Percentiles rank a stretch among this genome's conserved stretches.
Evolutionary conservation across 805 yeast genomes (phyloP).

Genomic region (Kuraishia borneana): DNA sequence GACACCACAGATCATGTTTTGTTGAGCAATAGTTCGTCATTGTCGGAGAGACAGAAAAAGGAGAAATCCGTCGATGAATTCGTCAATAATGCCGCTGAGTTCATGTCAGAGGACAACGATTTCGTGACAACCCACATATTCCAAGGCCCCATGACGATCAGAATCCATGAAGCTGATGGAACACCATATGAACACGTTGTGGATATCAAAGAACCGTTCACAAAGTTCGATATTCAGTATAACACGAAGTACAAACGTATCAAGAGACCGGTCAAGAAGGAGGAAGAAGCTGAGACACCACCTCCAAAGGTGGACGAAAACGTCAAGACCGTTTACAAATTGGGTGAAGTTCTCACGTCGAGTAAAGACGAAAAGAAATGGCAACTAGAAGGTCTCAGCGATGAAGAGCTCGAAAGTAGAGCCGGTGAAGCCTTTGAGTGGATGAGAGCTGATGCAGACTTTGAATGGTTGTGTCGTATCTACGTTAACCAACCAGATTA

Average conservation of each 20-base stretch:
- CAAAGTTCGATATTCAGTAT: slow-evolving; percentile 87
- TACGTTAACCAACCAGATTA: slow-evolving; percentile 84
- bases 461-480: slow-evolving; percentile 87
- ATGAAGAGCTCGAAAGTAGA: slow-evolving; percentile 57
- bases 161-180: slow-evolving; percentile 97
- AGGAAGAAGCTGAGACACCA: slow-evolving; percentile 18
- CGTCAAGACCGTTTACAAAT: slow-evolving; percentile 24
- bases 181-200: slow-evolving; percentile 98
- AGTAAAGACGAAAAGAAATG: slow-evolving; percentile 56
- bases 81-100: slow-evolving; percentile 35
- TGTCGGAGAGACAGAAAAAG: not conserved
- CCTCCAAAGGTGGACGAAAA: slow-evolving; percentile 14
- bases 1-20: not conserved
- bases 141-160: slow-evolving; percentile 91
- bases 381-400: slow-evolving; percentile 61
- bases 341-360: slow-evolving; percentile 69
- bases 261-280: slow-evolving; percentile 51
- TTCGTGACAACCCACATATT: slow-evolving; percentile 41
- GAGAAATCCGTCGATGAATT: slow-evolving; percentile 17
- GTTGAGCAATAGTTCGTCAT: not conserved
- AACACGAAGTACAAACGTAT: slow-evolving; percentile 85
- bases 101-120: slow-evolving; percentile 19
- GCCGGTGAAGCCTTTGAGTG: slow-evolving; percentile 90
- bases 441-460: slow-evolving; percentile 96
- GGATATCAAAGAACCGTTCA: slow-evolving; percentile 72